These are phyloP conservation scores for Dissophora ornata DNA, from an alignment of 192 early-diverging fungal species.

Conservation along the genomic window DNA sequence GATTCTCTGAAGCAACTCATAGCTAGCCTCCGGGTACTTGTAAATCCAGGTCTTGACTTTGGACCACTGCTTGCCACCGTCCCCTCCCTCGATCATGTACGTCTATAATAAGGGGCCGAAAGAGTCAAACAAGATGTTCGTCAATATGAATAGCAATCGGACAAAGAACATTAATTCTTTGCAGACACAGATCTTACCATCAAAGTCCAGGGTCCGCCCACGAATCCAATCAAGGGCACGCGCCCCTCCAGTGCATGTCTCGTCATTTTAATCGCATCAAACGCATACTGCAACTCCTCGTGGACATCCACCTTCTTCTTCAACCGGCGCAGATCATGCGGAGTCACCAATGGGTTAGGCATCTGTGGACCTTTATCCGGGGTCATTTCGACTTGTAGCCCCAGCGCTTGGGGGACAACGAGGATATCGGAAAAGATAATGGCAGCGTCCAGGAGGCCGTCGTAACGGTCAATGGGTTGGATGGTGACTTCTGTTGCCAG, in stretches of 20 bases:
- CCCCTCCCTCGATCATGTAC: slow-evolving; percentile 98
- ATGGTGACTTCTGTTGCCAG: slow-evolving; percentile 91
- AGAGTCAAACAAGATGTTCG: background rate
- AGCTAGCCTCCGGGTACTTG: slow-evolving; percentile 75
- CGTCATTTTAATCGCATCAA: slow-evolving; percentile 93
- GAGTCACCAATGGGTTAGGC: slow-evolving; percentile 78
- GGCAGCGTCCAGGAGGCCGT: slow-evolving; percentile 88
- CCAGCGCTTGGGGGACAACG: slow-evolving; percentile 96
- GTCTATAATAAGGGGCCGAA: slow-evolving; percentile 57
- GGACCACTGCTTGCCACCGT: slow-evolving; percentile 85
- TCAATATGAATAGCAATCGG: no score
- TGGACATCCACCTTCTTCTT: slow-evolving; percentile 72
- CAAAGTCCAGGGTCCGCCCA: slow-evolving; percentile 96
- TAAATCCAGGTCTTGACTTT: slow-evolving; percentile 93
- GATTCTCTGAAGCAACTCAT: slow-evolving; percentile 81
- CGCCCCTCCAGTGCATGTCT: slow-evolving; percentile 83
- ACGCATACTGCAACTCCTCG: slow-evolving; percentile 85
- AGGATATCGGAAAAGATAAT: slow-evolving; percentile 99
- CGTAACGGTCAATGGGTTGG: slow-evolving; percentile 94
- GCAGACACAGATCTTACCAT: slow-evolving; percentile 60
- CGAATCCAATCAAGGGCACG: slow-evolving; percentile 93
- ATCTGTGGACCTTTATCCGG: slow-evolving; percentile 88
- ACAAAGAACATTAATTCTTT: background rate
- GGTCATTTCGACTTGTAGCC: slow-evolving; percentile 91
- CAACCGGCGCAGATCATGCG: slow-evolving; percentile 76